Conservation (phyloP, 352 stramenopile genomes). For the Aphanomyces euteiches region DNA sequence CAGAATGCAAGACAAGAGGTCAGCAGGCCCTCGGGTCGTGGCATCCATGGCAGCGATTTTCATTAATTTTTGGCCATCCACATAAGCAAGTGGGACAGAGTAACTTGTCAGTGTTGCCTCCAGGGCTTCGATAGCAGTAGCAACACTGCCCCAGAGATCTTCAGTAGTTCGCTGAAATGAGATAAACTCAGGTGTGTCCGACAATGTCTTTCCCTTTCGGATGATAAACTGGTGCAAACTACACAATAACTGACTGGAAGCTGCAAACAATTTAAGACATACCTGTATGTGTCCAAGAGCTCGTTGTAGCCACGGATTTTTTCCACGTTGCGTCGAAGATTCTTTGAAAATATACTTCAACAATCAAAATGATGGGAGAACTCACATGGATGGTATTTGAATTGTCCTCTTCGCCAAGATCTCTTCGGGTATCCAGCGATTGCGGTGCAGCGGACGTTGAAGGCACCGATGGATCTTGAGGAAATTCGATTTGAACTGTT, state of each 20-base stretch:
- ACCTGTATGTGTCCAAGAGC: slow-evolving; percentile 67
- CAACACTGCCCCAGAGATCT: slow-evolving; percentile 76
- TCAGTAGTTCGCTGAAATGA: slow-evolving; percentile 77
- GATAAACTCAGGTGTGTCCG: slow-evolving; percentile 83
- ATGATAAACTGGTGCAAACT: slow-evolving; percentile 87
- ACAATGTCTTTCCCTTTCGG: slow-evolving; percentile 72
- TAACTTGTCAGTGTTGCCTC: slow-evolving; percentile 75
- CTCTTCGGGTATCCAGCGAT: slow-evolving; percentile 18
- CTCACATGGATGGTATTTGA: slow-evolving; percentile 39
- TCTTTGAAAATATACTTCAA: slow-evolving; percentile 30
- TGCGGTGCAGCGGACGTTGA: background rate
- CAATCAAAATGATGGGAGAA: background rate
- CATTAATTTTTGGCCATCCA: slow-evolving; percentile 78
- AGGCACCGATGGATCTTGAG: background rate
- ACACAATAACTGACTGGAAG: slow-evolving; percentile 7
- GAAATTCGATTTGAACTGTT: no score
- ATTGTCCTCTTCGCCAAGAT: slow-evolving; percentile 33
- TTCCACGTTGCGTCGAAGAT: slow-evolving; percentile 65
- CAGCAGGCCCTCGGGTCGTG: slow-evolving; percentile 36
- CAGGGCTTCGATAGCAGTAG: slow-evolving; percentile 63
- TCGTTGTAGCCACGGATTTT: slow-evolving; percentile 81
- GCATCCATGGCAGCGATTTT: slow-evolving; percentile 64
- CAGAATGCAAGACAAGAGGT: slow-evolving; percentile 76
- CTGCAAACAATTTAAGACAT: background rate
- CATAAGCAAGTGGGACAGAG: slow-evolving; percentile 80